Evolutionary conservation across 768 basidiomycete genomes (phyloP).

Genomic region (Hygrophorus pudorinus): DNA sequence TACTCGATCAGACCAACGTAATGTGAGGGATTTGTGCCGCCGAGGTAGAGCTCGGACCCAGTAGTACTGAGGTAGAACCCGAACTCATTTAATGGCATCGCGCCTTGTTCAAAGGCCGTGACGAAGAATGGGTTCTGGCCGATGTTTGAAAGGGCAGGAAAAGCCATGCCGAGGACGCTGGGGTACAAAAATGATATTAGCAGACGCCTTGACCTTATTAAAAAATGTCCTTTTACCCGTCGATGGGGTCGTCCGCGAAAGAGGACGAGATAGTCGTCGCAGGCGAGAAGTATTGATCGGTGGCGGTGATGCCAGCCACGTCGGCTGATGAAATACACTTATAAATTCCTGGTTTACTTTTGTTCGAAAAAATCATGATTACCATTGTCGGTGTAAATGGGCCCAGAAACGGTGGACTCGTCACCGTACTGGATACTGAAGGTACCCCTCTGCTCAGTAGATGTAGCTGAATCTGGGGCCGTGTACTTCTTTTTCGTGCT

Average conservation of each 20-base stretch:
- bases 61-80: slow-evolving; percentile 31
- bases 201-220: slow-evolving; percentile 36
- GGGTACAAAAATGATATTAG: neutral
- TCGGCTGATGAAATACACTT: neutral
- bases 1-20: slow-evolving; percentile 27
- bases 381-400: slow-evolving; percentile 27
- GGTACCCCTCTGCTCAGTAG: slow-evolving; percentile 8
- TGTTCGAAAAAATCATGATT: neutral
- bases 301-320: slow-evolving; percentile 1
- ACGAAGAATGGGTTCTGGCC: slow-evolving; percentile 27
- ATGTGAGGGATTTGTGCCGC: slow-evolving; percentile 34
- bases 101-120: slow-evolving; percentile 25
- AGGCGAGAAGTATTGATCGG: slow-evolving; percentile 3
- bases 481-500: too few relatives aligned
- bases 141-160: slow-evolving; percentile 23
- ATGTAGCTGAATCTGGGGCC: slow-evolving; percentile 20
- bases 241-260: slow-evolving; percentile 9
- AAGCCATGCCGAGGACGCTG: slow-evolving; percentile 22
- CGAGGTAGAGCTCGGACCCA: slow-evolving; percentile 39
- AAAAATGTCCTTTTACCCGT: slow-evolving; percentile 19
- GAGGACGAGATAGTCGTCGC: slow-evolving; percentile 3
- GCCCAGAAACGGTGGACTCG: slow-evolving; percentile 29
- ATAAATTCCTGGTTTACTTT: neutral
- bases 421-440: slow-evolving; percentile 37
- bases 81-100: slow-evolving; percentile 26